Conservation (phyloP, 768 basidiomycete species). For the Calocera viscosa region DNA sequence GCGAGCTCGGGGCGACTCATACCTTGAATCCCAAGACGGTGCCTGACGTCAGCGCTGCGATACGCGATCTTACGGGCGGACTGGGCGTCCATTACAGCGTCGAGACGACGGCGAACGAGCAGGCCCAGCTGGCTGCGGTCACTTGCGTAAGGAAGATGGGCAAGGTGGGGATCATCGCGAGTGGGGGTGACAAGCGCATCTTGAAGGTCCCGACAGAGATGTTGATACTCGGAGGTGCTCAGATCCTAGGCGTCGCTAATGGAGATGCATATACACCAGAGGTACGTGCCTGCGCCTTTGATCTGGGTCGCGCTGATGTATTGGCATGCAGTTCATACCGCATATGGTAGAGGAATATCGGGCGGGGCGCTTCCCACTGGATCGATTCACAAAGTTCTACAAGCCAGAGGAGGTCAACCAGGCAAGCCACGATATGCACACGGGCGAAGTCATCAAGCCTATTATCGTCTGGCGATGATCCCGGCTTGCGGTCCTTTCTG, state of each 20-base stretch:
- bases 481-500: too few species aligned
- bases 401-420: slow-evolving; percentile 12
- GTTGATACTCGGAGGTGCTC: background rate
- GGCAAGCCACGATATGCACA: slow-evolving; percentile 11
- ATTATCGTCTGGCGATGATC: slow-evolving; percentile 13
- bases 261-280: slow-evolving; percentile 9
- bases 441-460: slow-evolving; percentile 17
- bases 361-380: slow-evolving; percentile 14
- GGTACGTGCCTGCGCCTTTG: background rate
- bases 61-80: background rate
- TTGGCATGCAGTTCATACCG: slow-evolving; percentile 13
- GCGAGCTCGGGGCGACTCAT: background rate
- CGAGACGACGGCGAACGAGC: slow-evolving; percentile 4
- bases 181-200: background rate
- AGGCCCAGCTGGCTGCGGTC: background rate
- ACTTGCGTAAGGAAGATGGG: background rate
- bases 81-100: background rate
- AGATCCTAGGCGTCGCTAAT: background rate
- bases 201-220: slow-evolving; percentile 1
- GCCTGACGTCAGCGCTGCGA: background rate
- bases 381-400: slow-evolving; percentile 12
- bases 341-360: slow-evolving; percentile 11
- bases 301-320: slow-evolving; percentile 10
- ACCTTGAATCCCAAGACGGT: background rate
- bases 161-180: background rate